These are phyloP conservation scores for Ophiocordyceps polyrhachis-furcata DNA, from an alignment of 2,329 filamentous ascomycete species.

Conservation along the genomic window DNA sequence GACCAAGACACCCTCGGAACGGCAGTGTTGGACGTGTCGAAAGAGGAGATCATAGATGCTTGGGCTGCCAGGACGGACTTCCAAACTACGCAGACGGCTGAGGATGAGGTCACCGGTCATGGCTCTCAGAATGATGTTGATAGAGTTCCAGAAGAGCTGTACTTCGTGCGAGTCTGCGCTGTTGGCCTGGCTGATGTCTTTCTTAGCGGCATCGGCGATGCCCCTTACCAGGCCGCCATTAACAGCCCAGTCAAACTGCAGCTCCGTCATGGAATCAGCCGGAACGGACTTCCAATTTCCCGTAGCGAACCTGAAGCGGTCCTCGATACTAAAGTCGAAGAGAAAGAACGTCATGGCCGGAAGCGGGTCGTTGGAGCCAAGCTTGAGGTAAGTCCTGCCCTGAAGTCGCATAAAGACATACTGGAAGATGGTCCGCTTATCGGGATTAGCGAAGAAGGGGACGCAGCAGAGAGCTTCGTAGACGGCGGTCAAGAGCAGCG, in stretches of 20 bases:
- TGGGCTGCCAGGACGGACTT: constrained; percentile 39
- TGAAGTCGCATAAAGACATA: constrained; percentile 59
- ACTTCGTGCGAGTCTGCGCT: constrained; percentile 28
- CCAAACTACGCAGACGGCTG: constrained; percentile 60
- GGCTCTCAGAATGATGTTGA: constrained; percentile 53
- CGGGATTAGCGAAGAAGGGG: constrained; percentile 45
- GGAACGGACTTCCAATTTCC: constrained; percentile 29
- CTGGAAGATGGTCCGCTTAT: constrained; percentile 47
- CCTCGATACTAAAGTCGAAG: constrained; percentile 42
- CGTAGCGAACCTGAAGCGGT: constrained; percentile 24
- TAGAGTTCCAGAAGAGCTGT: constrained; percentile 61
- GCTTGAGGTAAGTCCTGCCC: constrained; percentile 57
- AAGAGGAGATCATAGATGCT: constrained; percentile 47
- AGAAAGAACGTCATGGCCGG: constrained; percentile 75
- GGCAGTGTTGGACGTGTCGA: constrained; percentile 31
- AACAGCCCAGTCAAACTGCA: constrained; percentile 78
- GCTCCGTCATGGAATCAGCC: constrained; percentile 39
- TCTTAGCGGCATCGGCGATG: constrained; percentile 40
- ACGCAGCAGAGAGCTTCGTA: constrained; percentile 81
- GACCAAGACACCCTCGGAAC: constrained; percentile 39
- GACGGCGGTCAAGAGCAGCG: constrained; percentile 54
- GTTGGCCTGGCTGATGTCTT: constrained; percentile 17
- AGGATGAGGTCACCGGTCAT: constrained; percentile 58
- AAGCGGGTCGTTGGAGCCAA: constrained; percentile 52
- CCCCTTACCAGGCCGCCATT: constrained; percentile 51